Evolutionary conservation across 371 early-diverging fungal species (phyloP).

Genomic region (Mortierella sp.): DNA sequence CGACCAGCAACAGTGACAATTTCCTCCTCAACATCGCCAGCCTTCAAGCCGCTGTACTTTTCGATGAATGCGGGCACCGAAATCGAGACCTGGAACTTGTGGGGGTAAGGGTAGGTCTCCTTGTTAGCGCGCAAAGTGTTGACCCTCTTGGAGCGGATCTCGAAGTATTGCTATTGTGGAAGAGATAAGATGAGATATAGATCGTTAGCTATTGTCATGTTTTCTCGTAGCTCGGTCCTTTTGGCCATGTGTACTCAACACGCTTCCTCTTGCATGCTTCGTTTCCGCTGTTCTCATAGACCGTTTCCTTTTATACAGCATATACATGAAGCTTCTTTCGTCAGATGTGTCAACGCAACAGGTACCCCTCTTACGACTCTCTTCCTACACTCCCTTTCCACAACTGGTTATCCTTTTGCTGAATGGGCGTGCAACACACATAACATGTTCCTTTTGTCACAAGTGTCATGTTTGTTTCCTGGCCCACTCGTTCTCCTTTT

Average conservation of each 20-base stretch:
- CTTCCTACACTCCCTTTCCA: no score
- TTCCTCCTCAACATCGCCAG: slow-evolving; percentile 81
- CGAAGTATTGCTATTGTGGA: slow-evolving; percentile 90
- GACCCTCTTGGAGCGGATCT: slow-evolving; percentile 91
- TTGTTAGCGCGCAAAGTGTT: slow-evolving; percentile 82
- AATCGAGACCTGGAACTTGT: slow-evolving; percentile 96
- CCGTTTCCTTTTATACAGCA: no score
- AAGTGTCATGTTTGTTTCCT: background rate
- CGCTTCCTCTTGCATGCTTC: no score
- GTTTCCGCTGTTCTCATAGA: no score
- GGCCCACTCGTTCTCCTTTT: background rate
- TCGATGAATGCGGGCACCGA: slow-evolving; percentile 89
- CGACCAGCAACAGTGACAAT: slow-evolving; percentile 88
- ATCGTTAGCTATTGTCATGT: background rate
- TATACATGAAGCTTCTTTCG: no score
- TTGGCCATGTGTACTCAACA: no score
- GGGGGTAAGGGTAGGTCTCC: slow-evolving; percentile 93
- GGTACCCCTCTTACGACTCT: no score
- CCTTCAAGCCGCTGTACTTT: slow-evolving; percentile 81
- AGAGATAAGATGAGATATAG: background rate
- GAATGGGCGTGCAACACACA: no score
- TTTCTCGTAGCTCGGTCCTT: background rate
- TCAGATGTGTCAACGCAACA: no score
- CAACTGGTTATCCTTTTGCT: no score
- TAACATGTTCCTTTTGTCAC: background rate